Conservation (phyloP, 192 early-diverging fungal species). For the Hyaloraphidium curvatum region DNA sequence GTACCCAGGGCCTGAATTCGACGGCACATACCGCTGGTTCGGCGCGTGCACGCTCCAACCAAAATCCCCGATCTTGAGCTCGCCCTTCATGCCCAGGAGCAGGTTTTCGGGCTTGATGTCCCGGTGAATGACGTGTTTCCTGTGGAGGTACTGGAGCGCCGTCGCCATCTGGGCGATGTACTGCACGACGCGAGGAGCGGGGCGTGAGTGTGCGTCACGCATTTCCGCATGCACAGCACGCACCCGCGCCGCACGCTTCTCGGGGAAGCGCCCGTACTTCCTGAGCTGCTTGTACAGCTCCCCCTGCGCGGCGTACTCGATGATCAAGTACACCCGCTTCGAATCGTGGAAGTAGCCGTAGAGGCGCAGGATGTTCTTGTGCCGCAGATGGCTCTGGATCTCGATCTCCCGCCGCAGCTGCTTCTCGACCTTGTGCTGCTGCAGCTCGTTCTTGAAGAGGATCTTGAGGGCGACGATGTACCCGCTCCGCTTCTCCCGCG, state of each 20-base stretch:
- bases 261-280: constrained; percentile 46
- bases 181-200: constrained; percentile 14
- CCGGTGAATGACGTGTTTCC: constrained; percentile 80
- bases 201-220: not conserved
- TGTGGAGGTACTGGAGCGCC: constrained; percentile 70
- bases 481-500: constrained; percentile 64
- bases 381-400: constrained; percentile 80
- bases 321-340: constrained; percentile 76
- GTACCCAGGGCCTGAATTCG: not conserved
- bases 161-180: constrained; percentile 78
- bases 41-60: constrained; percentile 89
- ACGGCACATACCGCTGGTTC: constrained; percentile 22
- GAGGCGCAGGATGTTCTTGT: constrained; percentile 82
- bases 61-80: constrained; percentile 92
- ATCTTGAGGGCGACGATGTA: constrained; percentile 88
- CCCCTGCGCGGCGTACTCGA: constrained; percentile 88
- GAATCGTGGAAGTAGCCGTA: constrained; percentile 92
- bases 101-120: constrained; percentile 96
- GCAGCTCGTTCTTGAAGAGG: constrained; percentile 63
- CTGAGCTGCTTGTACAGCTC: constrained; percentile 76
- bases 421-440: constrained; percentile 54
- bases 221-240: not conserved
- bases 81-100: constrained; percentile 62
- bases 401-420: constrained; percentile 91
- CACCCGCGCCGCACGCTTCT: constrained; percentile 54